Percentiles rank a stretch among this genome's conserved stretches.
Evolutionary conservation across 306 rosid genomes (phyloP).

Genomic region (Begonia peltatifolia): DNA sequence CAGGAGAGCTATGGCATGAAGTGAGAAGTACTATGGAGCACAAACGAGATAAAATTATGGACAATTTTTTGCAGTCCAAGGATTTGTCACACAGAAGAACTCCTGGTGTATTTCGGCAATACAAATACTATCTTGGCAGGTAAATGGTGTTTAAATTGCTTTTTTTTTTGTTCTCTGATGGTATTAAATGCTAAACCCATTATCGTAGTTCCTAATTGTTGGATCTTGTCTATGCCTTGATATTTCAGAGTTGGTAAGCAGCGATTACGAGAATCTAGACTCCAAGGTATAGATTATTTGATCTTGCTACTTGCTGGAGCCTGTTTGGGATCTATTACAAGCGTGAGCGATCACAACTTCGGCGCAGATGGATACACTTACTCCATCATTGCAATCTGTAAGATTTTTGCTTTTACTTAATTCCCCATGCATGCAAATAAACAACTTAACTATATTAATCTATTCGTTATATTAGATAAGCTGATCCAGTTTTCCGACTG

Average conservation of each 20-base stretch:
- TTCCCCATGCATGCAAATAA: background rate
- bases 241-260: conserved; percentile 67
- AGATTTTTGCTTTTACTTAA: conserved; percentile 17
- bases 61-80: conserved; percentile 49
- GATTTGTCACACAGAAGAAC: conserved; percentile 68
- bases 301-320: conserved; percentile 93
- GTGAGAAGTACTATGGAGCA: conserved; percentile 45
- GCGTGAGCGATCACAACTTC: conserved; percentile 48
- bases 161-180: too few relatives aligned
- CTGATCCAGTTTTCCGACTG: too few relatives aligned
- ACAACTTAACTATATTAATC: too few relatives aligned
- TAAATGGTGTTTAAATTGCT: conserved; percentile 7
- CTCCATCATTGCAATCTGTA: conserved; percentile 87
- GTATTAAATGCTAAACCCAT: too few relatives aligned
- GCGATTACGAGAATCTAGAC: conserved; percentile 73
- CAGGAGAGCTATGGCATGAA: conserved; percentile 86
- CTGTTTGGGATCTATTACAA: conserved; percentile 76
- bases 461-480: too few relatives aligned
- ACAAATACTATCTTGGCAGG: conserved; percentile 75
- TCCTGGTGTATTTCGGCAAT: conserved; percentile 63
- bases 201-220: too few relatives aligned
- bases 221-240: background rate
- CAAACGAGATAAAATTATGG: conserved; percentile 45
- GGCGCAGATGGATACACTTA: conserved; percentile 68
- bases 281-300: conserved; percentile 75